Evolutionary conservation across 2,329 filamentous ascomycete species (phyloP).

Genomic region (Cordyceps tenuipes): DNA sequence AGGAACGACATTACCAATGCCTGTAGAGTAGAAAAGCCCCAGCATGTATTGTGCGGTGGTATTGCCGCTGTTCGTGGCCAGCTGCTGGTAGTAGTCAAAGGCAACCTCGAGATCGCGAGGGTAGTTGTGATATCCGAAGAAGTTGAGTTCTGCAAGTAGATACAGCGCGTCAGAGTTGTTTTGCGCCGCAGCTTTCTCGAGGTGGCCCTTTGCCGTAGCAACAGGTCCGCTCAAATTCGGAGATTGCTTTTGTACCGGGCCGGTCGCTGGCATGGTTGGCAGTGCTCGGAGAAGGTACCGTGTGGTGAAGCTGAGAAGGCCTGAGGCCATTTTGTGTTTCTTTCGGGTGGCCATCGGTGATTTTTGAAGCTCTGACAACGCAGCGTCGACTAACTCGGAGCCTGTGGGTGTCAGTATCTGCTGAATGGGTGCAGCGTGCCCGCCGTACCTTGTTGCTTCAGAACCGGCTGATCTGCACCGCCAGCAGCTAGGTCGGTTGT

Average conservation of each 20-base stretch:
- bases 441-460: constrained; percentile 31
- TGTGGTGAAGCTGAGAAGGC: constrained; percentile 34
- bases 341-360: constrained; percentile 37
- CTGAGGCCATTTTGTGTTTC: constrained; percentile 35
- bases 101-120: constrained; percentile 73
- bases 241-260: constrained; percentile 32
- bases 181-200: constrained; percentile 43
- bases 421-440: constrained; percentile 1
- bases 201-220: constrained; percentile 41
- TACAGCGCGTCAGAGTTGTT: constrained; percentile 79
- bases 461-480: constrained; percentile 20
- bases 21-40: constrained; percentile 91
- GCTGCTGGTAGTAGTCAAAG: constrained; percentile 70
- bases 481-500: constrained; percentile 24
- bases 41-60: constrained; percentile 93
- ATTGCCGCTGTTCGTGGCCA: constrained; percentile 74
- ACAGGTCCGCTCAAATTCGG: constrained; percentile 34
- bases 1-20: constrained; percentile 71
- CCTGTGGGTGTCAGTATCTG: constrained; percentile 27
- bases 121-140: constrained; percentile 88
- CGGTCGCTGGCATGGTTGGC: constrained; percentile 40
- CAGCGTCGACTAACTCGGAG: constrained; percentile 45
- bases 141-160: constrained; percentile 88
- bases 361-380: constrained; percentile 41
- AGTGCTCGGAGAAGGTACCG: constrained; percentile 40